Conservation (phyloP, 306 rosid species). For the Vigna angularis region DNA sequence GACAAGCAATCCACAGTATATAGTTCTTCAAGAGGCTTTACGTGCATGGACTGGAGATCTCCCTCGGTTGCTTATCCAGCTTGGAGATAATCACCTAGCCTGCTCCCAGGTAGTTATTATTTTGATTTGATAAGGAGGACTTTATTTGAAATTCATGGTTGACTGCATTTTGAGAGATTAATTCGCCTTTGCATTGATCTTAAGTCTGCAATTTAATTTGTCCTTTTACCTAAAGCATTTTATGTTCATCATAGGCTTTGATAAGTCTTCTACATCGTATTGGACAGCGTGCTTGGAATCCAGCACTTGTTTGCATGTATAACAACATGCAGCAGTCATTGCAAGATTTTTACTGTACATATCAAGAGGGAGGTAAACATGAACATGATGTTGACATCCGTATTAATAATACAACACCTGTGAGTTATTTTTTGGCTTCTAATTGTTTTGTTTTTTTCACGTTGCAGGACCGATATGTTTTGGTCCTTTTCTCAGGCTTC, state of each 20-base stretch:
- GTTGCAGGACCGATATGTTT: slow-evolving; percentile 63
- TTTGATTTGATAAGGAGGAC: slow-evolving; percentile 38
- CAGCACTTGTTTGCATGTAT: slow-evolving; percentile 61
- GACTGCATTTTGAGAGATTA: slow-evolving; percentile 25
- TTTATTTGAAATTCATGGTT: slow-evolving; percentile 24
- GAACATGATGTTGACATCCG: slow-evolving; percentile 20
- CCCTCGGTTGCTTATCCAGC: slow-evolving; percentile 70
- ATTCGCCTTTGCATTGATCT: slow-evolving; percentile 29
- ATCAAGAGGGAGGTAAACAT: slow-evolving; percentile 65
- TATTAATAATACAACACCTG: slow-evolving; percentile 1
- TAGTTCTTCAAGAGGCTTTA: slow-evolving; percentile 57
- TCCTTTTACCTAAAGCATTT: slow-evolving; percentile 26
- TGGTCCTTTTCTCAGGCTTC: slow-evolving; percentile 85
- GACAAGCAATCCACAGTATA: slow-evolving; percentile 56
- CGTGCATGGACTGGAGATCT: slow-evolving; percentile 78
- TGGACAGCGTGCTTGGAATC: slow-evolving; percentile 70
- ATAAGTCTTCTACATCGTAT: slow-evolving; percentile 66
- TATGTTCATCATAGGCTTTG: slow-evolving; percentile 60
- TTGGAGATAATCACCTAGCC: slow-evolving; percentile 68
- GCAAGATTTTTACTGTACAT: slow-evolving; percentile 58
- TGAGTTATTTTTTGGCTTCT: slow-evolving; percentile 36
- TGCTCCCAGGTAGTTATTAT: slow-evolving; percentile 63
- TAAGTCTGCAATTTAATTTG: slow-evolving; percentile 29
- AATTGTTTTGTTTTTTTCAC: slow-evolving; percentile 33
- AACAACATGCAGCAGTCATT: slow-evolving; percentile 65